A percentile compares a stretch with the other conserved stretches of the same genome.
Evolutionary conservation across 2,329 filamentous ascomycete genomes (phyloP).

Genomic region (Simplicillium sp.): DNA sequence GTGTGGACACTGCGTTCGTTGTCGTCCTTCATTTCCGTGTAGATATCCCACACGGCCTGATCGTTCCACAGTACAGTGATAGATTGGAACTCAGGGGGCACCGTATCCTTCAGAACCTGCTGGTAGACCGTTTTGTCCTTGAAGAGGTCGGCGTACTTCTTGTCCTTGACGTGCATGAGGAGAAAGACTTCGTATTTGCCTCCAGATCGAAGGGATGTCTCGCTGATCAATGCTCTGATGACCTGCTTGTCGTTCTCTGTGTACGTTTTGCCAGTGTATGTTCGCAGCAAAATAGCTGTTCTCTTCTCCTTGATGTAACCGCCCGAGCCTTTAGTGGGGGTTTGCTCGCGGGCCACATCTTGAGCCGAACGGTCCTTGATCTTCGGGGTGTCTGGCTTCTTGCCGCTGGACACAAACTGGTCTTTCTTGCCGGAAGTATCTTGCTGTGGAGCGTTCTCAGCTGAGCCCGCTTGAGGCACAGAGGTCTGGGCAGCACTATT

Average conservation of each 20-base stretch:
- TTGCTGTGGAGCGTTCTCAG: background rate
- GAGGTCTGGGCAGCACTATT: background rate
- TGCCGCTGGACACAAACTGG: slow-evolving; percentile 6
- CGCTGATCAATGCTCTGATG: slow-evolving; percentile 69
- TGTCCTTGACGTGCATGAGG: slow-evolving; percentile 68
- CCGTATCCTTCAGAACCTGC: slow-evolving; percentile 47
- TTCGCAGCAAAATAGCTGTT: slow-evolving; percentile 67
- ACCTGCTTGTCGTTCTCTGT: slow-evolving; percentile 71
- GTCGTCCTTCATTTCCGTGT: slow-evolving; percentile 61
- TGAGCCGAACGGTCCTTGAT: slow-evolving; percentile 7
- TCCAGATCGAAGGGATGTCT: slow-evolving; percentile 65
- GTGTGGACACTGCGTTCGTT: slow-evolving; percentile 44
- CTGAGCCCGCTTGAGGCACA: background rate
- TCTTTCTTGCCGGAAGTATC: background rate
- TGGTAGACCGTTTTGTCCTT: slow-evolving; percentile 50
- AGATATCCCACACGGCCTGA: slow-evolving; percentile 64
- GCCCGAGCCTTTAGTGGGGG: slow-evolving; percentile 7
- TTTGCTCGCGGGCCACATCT: background rate
- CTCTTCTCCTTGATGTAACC: slow-evolving; percentile 34
- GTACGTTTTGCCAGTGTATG: slow-evolving; percentile 67
- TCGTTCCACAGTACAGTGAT: slow-evolving; percentile 71
- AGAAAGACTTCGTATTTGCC: slow-evolving; percentile 76
- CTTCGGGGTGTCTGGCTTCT: slow-evolving; percentile 4
- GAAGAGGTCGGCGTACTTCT: slow-evolving; percentile 42
- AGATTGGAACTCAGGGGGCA: slow-evolving; percentile 60